phyloP scores from a whole-genome alignment of 116 monocot species.

The Iris pallida region DNA sequence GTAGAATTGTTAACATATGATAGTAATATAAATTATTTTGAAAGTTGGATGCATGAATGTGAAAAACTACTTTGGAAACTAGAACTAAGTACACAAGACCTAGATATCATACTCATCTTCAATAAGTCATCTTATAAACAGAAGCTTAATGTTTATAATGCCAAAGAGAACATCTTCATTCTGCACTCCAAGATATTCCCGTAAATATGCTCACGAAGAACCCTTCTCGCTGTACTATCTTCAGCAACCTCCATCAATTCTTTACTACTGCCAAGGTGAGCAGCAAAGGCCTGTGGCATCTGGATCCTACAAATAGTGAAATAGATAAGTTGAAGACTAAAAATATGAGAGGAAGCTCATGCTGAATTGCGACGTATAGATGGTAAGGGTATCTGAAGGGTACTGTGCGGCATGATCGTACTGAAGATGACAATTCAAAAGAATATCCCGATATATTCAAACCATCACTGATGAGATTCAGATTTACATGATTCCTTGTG shows the following conservation, averaged over 20 bases:
- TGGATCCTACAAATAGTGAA: slow-evolving; percentile 47
- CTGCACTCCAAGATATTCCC: slow-evolving; percentile 71
- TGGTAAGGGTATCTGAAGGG: too few relatives aligned
- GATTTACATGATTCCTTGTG: too few relatives aligned
- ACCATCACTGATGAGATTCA: too few relatives aligned
- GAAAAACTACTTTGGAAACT: too few relatives aligned
- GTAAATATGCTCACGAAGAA: slow-evolving; percentile 78
- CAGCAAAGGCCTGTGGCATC: slow-evolving; percentile 90
- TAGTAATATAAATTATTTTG: too few relatives aligned
- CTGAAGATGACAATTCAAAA: too few relatives aligned
- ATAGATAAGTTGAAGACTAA: background rate
- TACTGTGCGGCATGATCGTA: too few relatives aligned
- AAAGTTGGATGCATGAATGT: too few relatives aligned
- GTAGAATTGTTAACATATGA: too few relatives aligned
- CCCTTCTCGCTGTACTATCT: slow-evolving; percentile 70
- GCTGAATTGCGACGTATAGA: background rate
- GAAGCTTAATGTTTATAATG: slow-evolving; percentile 77
- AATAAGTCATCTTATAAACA: background rate
- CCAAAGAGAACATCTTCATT: slow-evolving; percentile 83
- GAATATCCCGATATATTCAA: too few relatives aligned
- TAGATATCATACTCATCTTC: too few relatives aligned
- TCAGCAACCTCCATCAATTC: slow-evolving; percentile 94
- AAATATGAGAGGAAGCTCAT: background rate
- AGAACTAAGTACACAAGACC: too few relatives aligned
- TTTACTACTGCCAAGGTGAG: slow-evolving; percentile 95